Percentiles rank a stretch among this genome's conserved stretches.
These are phyloP conservation scores for Pythium myriotylum DNA, from an alignment of 352 stramenopile species.

Conservation along the genomic window DNA sequence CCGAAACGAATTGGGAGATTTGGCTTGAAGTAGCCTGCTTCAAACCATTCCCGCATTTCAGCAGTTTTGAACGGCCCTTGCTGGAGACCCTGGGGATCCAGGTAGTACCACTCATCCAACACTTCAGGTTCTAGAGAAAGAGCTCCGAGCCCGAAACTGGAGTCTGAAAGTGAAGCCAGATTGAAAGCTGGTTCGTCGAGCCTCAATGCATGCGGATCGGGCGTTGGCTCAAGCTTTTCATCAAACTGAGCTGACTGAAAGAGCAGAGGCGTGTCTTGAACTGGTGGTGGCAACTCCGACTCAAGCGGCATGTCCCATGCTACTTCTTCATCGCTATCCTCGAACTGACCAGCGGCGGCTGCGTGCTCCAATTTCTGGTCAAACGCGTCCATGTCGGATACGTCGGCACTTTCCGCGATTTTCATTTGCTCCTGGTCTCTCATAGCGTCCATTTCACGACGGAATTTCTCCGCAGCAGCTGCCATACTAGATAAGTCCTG, in stretches of 20 bases:
- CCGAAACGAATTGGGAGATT: constrained; percentile 87
- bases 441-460: constrained; percentile 86
- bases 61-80: constrained; percentile 85
- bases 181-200: constrained; percentile 21
- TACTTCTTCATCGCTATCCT: constrained; percentile 79
- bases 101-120: constrained; percentile 85
- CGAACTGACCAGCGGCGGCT: constrained; percentile 75
- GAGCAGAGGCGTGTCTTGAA: constrained; percentile 19
- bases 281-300: constrained; percentile 2
- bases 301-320: constrained; percentile 54
- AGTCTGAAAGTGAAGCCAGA: constrained; percentile 24
- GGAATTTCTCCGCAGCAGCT: constrained; percentile 79
- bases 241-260: constrained; percentile 27
- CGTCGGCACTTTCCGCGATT: constrained; percentile 19
- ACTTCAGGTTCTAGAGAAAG: constrained; percentile 39
- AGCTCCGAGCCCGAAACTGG: constrained; percentile 30
- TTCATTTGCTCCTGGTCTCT: constrained; percentile 38
- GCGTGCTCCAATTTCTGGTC: constrained; percentile 81
- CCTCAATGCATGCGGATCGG: constrained; percentile 4
- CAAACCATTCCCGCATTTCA: constrained; percentile 90
- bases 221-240: constrained; percentile 9
- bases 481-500: constrained; percentile 85
- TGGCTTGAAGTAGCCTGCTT: constrained; percentile 89
- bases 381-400: constrained; percentile 65
- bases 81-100: constrained; percentile 81